phyloP scores from a whole-genome alignment of 495 filamentous ascomycete genomes.

The Sporormia fimetaria region DNA sequence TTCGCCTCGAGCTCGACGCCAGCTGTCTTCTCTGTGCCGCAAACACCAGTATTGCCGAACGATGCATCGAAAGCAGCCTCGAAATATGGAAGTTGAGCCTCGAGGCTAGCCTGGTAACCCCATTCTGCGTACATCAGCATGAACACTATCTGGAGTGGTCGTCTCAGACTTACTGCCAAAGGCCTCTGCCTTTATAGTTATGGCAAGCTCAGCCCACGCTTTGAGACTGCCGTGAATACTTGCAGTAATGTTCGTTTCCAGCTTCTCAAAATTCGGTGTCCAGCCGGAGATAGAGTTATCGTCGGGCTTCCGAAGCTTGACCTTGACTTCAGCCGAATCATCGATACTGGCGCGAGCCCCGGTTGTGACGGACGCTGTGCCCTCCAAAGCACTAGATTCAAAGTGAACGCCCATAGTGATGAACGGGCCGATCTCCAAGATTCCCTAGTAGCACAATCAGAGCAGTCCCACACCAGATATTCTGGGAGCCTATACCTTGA shows the following conservation, averaged over 20 bases:
- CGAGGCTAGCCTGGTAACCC: conserved; percentile 9
- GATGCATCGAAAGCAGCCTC: conserved; percentile 4
- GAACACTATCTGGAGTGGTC: background rate
- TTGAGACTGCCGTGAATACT: background rate
- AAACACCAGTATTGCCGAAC: conserved; percentile 1
- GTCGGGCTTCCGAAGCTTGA: conserved; percentile 1
- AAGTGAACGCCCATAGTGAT: conserved; percentile 11
- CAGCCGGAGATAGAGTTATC: conserved; percentile 3
- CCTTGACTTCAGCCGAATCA: conserved; percentile 2
- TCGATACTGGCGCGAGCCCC: conserved; percentile 4
- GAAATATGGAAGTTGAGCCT: conserved; percentile 11
- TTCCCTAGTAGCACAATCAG: no score
- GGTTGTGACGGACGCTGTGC: background rate
- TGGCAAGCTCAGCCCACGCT: conserved; percentile 10
- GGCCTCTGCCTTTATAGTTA: conserved; percentile 5
- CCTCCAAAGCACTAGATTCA: conserved; percentile 1
- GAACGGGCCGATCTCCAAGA: conserved; percentile 12
- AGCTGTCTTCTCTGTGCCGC: conserved; percentile 4
- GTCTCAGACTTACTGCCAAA: background rate
- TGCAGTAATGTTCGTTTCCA: conserved; percentile 6
- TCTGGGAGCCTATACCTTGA: no score
- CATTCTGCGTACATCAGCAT: background rate
- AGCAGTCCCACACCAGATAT: no score
- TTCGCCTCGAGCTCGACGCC: conserved; percentile 3
- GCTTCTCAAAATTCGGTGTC: conserved; percentile 9